A percentile compares a stretch with the other conserved stretches of the same genome.
phyloP scores from a whole-genome alignment of 257 asterid species.

The Solanum neorickii region DNA sequence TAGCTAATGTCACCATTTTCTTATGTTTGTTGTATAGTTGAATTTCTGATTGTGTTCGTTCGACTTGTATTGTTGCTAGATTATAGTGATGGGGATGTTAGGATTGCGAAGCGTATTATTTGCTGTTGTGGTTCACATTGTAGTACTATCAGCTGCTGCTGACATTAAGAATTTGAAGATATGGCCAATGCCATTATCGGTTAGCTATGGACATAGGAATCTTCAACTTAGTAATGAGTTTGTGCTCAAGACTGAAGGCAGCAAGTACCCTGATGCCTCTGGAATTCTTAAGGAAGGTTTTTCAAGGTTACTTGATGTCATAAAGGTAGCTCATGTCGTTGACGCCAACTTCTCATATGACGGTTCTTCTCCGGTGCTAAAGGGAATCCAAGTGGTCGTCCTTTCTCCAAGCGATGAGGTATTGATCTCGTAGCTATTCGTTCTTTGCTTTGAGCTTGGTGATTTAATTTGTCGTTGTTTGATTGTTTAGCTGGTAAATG shows the following conservation, averaged over 20 bases:
- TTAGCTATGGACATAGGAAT: conserved; percentile 36
- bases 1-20: background rate
- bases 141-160: conserved; percentile 27
- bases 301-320: conserved; percentile 29
- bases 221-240: conserved; percentile 47
- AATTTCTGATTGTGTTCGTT: background rate
- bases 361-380: conserved; percentile 37
- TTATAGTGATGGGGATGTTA: conserved; percentile 23
- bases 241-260: conserved; percentile 58
- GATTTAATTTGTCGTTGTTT: background rate
- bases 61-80: conserved; percentile 12
- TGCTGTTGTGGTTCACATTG: conserved; percentile 18
- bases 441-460: background rate
- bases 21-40: background rate
- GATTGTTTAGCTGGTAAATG: background rate
- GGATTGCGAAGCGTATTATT: conserved; percentile 5
- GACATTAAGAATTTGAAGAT: conserved; percentile 31
- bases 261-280: conserved; percentile 60
- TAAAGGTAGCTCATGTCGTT: conserved; percentile 42
- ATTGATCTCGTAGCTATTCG: background rate
- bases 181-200: conserved; percentile 94
- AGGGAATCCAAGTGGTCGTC: conserved; percentile 58
- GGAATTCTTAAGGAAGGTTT: conserved; percentile 73
- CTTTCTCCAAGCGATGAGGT: conserved; percentile 71
- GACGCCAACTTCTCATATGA: conserved; percentile 29